A percentile compares a stretch with the other conserved stretches of the same genome.
Conservation (phyloP, 2,329 filamentous ascomycete species). For the Cylindrodendrum hubeiense region DNA sequence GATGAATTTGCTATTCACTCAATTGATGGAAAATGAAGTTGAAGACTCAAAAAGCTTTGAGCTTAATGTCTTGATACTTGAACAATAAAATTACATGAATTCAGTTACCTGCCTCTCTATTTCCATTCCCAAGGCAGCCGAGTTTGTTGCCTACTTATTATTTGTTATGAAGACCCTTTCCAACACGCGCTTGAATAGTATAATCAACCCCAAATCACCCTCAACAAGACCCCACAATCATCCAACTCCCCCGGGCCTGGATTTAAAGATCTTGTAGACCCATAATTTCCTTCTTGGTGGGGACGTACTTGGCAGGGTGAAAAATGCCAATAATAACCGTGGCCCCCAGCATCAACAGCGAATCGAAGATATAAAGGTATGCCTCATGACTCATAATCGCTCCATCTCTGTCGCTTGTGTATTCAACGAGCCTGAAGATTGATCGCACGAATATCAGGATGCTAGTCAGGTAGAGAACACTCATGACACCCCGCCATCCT, state of each 20-base stretch:
- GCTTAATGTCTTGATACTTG: too few species aligned
- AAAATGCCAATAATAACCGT: conserved; percentile 6
- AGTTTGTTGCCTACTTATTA: too few species aligned
- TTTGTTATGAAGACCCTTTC: too few species aligned
- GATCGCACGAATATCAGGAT: conserved; percentile 16
- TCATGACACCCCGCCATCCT: conserved; percentile 8
- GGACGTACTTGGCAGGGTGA: conserved; percentile 11
- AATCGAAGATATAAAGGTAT: conserved; percentile 20
- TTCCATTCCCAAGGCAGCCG: too few species aligned
- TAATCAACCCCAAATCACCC: too few species aligned
- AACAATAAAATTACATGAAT: too few species aligned
- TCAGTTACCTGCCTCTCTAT: too few species aligned
- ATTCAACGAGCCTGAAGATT: conserved; percentile 19
- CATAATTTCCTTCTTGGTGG: conserved; percentile 2
- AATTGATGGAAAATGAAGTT: too few species aligned
- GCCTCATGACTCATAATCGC: conserved; percentile 14
- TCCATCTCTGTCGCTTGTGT: conserved; percentile 2
- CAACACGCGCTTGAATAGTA: too few species aligned
- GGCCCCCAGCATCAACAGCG: conserved; percentile 15
- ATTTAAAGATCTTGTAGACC: background rate
- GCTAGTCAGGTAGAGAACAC: conserved; percentile 8
- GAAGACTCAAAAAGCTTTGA: too few species aligned
- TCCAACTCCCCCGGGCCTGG: background rate
- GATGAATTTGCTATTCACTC: too few species aligned
- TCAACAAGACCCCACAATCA: background rate